A percentile compares a stretch with the other conserved stretches of the same genome.
phyloP scores from a whole-genome alignment of 345 rosid genomes.

The Cardamine occulta region DNA sequence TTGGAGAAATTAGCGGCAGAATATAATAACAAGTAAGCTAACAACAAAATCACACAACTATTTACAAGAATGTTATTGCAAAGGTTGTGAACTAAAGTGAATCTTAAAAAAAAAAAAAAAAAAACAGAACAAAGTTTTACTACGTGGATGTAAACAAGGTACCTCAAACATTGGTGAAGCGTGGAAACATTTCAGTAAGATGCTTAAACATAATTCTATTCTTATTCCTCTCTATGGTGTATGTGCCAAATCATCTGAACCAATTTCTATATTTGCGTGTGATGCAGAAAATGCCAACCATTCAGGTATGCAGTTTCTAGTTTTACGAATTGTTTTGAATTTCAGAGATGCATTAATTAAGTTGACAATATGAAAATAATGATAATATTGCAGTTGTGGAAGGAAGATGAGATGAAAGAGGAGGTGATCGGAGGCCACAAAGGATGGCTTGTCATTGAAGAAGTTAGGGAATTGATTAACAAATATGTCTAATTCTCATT shows the following conservation, averaged over 20 bases:
- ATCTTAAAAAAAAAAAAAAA: neutral
- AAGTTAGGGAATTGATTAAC: conserved; percentile 76
- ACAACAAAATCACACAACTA: neutral
- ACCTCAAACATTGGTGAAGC: conserved; percentile 75
- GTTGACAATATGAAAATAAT: neutral
- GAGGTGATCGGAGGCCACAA: conserved; percentile 96
- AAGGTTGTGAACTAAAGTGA: neutral
- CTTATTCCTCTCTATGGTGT: neutral
- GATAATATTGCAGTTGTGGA: conserved; percentile 68
- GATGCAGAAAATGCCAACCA: conserved; percentile 89
- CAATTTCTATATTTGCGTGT: neutral
- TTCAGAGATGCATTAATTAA: neutral
- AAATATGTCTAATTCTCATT: conserved; percentile 50
- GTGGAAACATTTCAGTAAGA: conserved; percentile 79
- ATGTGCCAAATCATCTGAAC: conserved; percentile 19
- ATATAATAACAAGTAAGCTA: conserved; percentile 52
- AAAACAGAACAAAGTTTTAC: conserved; percentile 65
- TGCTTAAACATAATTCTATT: neutral
- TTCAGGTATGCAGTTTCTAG: conserved; percentile 61
- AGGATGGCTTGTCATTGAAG: conserved; percentile 92
- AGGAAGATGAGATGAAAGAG: conserved; percentile 86
- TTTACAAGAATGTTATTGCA: conserved; percentile 1
- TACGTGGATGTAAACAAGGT: conserved; percentile 91
- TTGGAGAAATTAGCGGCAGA: conserved; percentile 84
- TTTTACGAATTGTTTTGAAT: neutral